A percentile compares a stretch with the other conserved stretches of the same genome.
Evolutionary conservation across 768 basidiomycete genomes (phyloP).

Genomic region (Agrocybe praecox): DNA sequence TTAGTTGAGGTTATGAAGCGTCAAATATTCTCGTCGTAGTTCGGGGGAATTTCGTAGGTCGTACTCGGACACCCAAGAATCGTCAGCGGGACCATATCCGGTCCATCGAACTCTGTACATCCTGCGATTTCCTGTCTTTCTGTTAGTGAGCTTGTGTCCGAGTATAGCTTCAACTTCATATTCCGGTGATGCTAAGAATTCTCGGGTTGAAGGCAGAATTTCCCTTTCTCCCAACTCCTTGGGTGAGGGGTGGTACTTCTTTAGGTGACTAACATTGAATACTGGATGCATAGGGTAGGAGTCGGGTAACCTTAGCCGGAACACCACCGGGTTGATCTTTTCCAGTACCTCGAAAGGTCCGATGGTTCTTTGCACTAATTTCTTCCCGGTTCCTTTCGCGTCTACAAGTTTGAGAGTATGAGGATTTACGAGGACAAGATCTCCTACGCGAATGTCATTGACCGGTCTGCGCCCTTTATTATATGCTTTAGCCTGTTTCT

Average conservation of each 20-base stretch:
- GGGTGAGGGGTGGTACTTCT: too few species aligned
- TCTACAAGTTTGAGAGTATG: slow-evolving; percentile 24
- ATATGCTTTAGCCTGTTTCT: slow-evolving; percentile 10
- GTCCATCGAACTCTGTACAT: slow-evolving; percentile 21
- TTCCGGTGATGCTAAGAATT: slow-evolving; percentile 16
- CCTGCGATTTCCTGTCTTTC: slow-evolving; percentile 12
- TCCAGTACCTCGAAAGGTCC: slow-evolving; percentile 29
- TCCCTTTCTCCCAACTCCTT: too few species aligned
- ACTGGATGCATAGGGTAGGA: slow-evolving; percentile 26
- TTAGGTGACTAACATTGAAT: too few species aligned
- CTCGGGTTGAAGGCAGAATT: slow-evolving; percentile 13
- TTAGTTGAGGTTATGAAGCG: slow-evolving; percentile 1
- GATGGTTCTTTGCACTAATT: slow-evolving; percentile 22
- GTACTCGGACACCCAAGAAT: slow-evolving; percentile 23
- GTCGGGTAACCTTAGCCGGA: slow-evolving; percentile 21
- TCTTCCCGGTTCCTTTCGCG: slow-evolving; percentile 19
- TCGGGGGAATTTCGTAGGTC: slow-evolving; percentile 22
- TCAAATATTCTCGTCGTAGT: too few species aligned
- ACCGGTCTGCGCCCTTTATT: slow-evolving; percentile 1
- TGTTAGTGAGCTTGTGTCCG: too few species aligned
- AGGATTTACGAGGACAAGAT: slow-evolving; percentile 25
- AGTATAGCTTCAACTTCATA: slow-evolving; percentile 22
- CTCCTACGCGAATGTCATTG: slow-evolving; percentile 10
- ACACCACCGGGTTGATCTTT: slow-evolving; percentile 23
- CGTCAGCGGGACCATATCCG: slow-evolving; percentile 21